phyloP scores from a whole-genome alignment of 345 rosid genomes.

The Aquilaria sinensis region DNA sequence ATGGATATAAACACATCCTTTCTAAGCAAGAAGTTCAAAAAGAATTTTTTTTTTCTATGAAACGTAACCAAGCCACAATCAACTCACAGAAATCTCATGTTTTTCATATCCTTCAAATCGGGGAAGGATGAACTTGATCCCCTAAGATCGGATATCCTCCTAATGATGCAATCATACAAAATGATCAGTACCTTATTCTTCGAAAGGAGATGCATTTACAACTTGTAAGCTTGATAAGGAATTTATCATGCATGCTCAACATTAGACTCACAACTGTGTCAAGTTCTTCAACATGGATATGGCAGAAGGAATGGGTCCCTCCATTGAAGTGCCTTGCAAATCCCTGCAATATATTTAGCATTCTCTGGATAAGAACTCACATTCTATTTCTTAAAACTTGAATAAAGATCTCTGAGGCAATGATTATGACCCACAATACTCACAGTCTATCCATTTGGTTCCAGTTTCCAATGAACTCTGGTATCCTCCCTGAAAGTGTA shows the following conservation, averaged over 20 bases:
- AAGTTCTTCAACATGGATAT: conserved; percentile 49
- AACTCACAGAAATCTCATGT: conserved; percentile 42
- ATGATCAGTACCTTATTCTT: not conserved
- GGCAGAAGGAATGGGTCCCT: conserved; percentile 75
- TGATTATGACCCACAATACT: conserved; percentile 19
- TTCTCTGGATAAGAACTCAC: not conserved
- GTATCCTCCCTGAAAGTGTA: conserved; percentile 64
- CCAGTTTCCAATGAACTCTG: conserved; percentile 83
- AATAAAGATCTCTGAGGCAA: not conserved
- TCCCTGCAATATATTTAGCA: conserved; percentile 32
- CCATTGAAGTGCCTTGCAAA: conserved; percentile 79
- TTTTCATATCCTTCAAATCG: conserved; percentile 24
- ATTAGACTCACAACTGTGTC: conserved; percentile 44
- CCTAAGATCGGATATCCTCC: conserved; percentile 70
- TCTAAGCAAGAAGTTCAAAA: too few relatives aligned
- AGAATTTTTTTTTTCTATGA: not conserved
- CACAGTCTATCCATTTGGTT: conserved; percentile 50
- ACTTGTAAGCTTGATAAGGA: not conserved
- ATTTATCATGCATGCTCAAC: not conserved
- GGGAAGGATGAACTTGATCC: conserved; percentile 53
- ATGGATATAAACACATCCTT: conserved; percentile 7
- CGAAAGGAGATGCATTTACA: too few relatives aligned
- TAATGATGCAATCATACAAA: conserved; percentile 11
- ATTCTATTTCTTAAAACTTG: not conserved
- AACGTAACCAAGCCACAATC: not conserved